Evolutionary conservation across 139 green algal species (phyloP), one percentile per base, ranked within the genome.

Genomic region (Pycnococcus provasolii): DNA sequence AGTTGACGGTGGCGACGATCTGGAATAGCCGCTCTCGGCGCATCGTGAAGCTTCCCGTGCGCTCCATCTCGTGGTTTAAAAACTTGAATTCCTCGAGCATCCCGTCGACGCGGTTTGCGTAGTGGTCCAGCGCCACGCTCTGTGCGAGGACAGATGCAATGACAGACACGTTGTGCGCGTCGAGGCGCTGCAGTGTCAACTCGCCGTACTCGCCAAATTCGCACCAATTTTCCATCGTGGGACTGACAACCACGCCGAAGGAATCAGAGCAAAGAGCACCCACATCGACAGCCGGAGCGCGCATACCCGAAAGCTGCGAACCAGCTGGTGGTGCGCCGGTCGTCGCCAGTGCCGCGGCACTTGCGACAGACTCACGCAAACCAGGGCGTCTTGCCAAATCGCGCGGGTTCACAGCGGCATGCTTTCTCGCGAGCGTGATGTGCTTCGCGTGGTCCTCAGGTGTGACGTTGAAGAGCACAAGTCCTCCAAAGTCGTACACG

Each of bases 81-180:
- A 65, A 58, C 11, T 58, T 73, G 65, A 84, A 85, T 8, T 60
- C 68, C 52, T 73, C 66, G 40, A 83, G 42, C 73, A 83, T 75
- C 42, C 43, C 44, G 53, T 79, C 70, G 13, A 83, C 77, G 64
- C 78, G 76, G 51, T 53, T n/a, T 7, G 66, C 64, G 46, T 85
- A 83, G 64, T 77, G 62, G 55, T 85, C 69, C 45, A 85, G 70
- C 26, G 79, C 79, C 45, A 81, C 77, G 5, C 59, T 79, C 59
- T 84, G 79, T 0, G 62, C 79, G 42, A 85, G 68, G 5, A 85
- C 72, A n/a, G 37, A 62, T 11, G 53, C 61, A 53, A 85, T 82
- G 45, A 85, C 73, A 3, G 62, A 42, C 1, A 85, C 77, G 74
- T 84, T 84, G 61, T 80, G 79, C 3, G 72, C 46, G 68, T 85